Conservation (phyloP, 1,284 basidiomycete species). For the Tausonia pullulans region DNA sequence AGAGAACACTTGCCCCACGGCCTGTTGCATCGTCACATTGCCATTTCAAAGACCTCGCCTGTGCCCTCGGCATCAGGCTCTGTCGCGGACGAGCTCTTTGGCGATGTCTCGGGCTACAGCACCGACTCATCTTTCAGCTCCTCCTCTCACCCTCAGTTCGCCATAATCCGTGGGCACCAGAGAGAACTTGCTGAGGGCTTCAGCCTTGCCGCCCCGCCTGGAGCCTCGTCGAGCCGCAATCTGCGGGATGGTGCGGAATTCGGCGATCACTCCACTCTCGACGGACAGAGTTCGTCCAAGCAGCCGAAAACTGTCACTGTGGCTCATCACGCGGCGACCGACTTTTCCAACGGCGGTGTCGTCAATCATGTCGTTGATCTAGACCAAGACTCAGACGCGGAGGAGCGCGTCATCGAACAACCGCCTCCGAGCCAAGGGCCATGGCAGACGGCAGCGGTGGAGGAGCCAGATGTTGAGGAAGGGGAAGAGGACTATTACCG, state of each 20-base stretch:
- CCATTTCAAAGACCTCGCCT: no score
- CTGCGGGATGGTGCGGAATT: neutral
- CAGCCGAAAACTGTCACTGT: neutral
- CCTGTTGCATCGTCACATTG: no score
- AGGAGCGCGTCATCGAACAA: neutral
- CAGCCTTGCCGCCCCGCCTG: no score
- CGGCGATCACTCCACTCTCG: neutral
- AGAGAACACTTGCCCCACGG: no score
- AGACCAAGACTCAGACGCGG: neutral
- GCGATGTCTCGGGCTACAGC: no score
- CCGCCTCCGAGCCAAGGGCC: neutral
- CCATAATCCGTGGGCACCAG: no score
- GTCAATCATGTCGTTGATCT: neutral
- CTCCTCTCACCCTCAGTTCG: no score
- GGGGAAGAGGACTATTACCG: neutral
- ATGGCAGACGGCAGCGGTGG: neutral
- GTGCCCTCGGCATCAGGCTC: no score
- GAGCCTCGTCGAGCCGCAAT: neutral
- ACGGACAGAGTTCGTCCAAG: neutral
- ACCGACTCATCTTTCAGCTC: no score
- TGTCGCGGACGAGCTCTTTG: no score
- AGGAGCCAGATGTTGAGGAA: neutral
- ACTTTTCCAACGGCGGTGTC: neutral
- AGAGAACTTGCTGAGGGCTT: no score
- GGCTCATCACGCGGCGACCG: neutral